Base-by-base conservation (phyloP, 805 yeast species). In the Candida sonorensis region DNA sequence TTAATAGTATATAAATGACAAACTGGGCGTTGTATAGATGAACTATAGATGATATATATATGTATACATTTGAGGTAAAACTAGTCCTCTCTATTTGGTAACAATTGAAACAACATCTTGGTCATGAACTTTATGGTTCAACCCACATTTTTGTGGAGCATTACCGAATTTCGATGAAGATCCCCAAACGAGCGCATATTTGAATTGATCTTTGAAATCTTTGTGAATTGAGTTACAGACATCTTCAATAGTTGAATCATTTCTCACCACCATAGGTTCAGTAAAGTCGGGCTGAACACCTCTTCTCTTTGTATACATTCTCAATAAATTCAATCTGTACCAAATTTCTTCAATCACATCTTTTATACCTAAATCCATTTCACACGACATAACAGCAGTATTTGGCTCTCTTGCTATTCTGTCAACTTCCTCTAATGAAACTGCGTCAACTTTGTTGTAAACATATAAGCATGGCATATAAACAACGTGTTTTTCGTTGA, bases 101-200 rank as follows among this genome's bases (percentile, higher is more conserved):
- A 90, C 86, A 36, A 90, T 75, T 31, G 92, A 80, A 15, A 92
- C 90, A 12, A 90, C 98, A 54, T 90, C 98, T 53, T 88, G 97
- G 53, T 90, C 97, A 45, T 83, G 76, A 10, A 92, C 80, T 23
- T 65, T 64, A 55, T 90, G 98, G 41, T 54, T 72, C 36, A 90
- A 64, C 0, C 98, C 97, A 66, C 97, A 90, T 53, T 90, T 90
- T 53, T 90, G 98, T 4, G 97, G 97, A 22, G 90, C 84, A 53
- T 86, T 95, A 12, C 61, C 61, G 26, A 54, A 55, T 55, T 92
- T 92, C 6, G 97, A 82, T 29, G 94, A 80, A 1, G 88, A 77
- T 0, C 98, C 98, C 97, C 97, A 90, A 5, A 90, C 96, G 50
- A 87, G 61, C 1, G 97, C 97, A 55, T 88, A 87, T 55, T 87